Evolutionary conservation across 768 basidiomycete species (phyloP), one percentile per base, ranked within the genome.

Genomic region (Rhizopogon vulgaris): DNA sequence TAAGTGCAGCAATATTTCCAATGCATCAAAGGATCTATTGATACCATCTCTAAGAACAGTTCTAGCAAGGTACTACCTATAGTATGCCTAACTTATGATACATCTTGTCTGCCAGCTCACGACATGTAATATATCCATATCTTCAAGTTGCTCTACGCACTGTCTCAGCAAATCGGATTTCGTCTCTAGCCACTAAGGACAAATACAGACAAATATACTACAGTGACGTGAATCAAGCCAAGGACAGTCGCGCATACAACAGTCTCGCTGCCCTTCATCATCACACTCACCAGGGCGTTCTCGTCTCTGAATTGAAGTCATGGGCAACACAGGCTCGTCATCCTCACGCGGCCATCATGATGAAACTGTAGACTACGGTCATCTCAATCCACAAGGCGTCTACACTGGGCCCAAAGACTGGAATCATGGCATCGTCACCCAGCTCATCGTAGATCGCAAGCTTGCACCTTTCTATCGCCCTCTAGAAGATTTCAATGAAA

Each of bases 381-480:
- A 75, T 62, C 82, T 94, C 46, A 69, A 79, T 50, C 92, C 92
- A 17, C 88, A 91, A 61, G 91, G 90, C 62, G 80, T 93, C 56
- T 94, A 94, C 73, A 84, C 88, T 17, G 88, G 85, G 22, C 72
- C 79, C 41, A 78, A 79, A 63, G 94, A 97, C 71, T 97, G 93
- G 86, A 93, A 92, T 65, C 89, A 94, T 59, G 68, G 81, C 49
- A 72, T 90, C 54, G 94, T 95, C 56, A 84, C 87, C 55, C 85
- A 90, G 69, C 80, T 95, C 63, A 93, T 99, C 67, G 73, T 85
- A 61, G 85, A 90, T 59, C 84, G 91, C 66, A 85, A 80, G 62
- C 80, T 99, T 38, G 93, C 94, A 1, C 96, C 96, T 1, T 98
- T 97, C 72, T 98, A 97, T 68, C 82, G 93, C 34, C 95, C 96